Conservation (phyloP, 495 filamentous ascomycete genomes). For the Elasticomyces elasticus region DNA sequence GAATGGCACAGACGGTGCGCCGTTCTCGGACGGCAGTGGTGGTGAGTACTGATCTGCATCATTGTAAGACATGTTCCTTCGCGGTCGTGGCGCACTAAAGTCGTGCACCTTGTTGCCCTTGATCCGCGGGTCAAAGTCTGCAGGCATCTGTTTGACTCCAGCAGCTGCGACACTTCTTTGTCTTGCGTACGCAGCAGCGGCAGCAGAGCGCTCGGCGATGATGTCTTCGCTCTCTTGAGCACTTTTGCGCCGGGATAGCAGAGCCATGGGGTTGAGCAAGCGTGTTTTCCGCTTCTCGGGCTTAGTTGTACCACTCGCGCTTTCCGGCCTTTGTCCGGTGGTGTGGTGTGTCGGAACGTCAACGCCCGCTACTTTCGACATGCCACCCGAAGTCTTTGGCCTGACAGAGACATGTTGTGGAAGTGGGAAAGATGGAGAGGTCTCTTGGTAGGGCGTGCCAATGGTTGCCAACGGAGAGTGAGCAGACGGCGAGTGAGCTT, state of each 20-base stretch:
- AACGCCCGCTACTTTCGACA: constrained; percentile 8
- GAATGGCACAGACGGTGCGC: background rate
- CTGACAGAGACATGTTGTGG: constrained; percentile 12
- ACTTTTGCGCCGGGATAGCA: constrained; percentile 50
- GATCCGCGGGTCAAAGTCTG: constrained; percentile 77
- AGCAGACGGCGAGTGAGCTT: background rate
- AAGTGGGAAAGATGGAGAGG: constrained; percentile 8
- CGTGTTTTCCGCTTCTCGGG: constrained; percentile 52
- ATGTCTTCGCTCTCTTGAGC: constrained; percentile 32
- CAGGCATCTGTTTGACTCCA: constrained; percentile 32
- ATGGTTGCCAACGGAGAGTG: constrained; percentile 10
- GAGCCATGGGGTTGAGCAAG: constrained; percentile 57
- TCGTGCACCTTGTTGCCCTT: constrained; percentile 78
- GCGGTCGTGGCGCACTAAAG: constrained; percentile 74
- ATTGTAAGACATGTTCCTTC: constrained; percentile 41
- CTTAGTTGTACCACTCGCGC: constrained; percentile 11
- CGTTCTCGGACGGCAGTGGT: background rate
- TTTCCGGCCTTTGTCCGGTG: background rate
- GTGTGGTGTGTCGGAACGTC: constrained; percentile 15
- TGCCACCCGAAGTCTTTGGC: constrained; percentile 16
- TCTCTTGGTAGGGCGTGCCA: constrained; percentile 17
- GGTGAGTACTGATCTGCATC: constrained; percentile 18
- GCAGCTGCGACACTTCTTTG: constrained; percentile 37
- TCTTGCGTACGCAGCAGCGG: constrained; percentile 33
- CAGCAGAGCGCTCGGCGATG: constrained; percentile 33